Percentiles rank a stretch among this genome's conserved stretches.
phyloP scores from a whole-genome alignment of 768 basidiomycete species.

The Russula emetica region DNA sequence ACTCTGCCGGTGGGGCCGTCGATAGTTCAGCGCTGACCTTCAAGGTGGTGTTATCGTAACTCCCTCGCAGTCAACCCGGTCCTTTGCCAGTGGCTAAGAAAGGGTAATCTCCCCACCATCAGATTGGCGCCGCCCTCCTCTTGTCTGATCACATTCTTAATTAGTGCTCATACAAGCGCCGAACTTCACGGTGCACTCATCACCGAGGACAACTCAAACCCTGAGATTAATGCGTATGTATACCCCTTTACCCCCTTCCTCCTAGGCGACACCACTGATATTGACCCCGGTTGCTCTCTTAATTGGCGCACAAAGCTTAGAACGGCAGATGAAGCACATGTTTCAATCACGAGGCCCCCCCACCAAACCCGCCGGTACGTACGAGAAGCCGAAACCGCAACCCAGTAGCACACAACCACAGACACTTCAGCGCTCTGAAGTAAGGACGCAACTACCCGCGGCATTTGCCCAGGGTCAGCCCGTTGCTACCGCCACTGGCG shows the following conservation, averaged over 20 bases:
- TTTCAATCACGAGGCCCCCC: background rate
- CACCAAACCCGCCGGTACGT: background rate
- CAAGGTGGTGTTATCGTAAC: background rate
- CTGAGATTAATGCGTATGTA: background rate
- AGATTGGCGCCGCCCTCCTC: background rate
- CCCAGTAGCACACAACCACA: background rate
- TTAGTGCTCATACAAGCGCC: background rate
- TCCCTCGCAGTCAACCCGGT: background rate
- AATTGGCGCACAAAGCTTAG: background rate
- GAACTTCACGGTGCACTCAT: background rate
- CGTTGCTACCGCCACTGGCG: no score
- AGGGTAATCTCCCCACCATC: background rate
- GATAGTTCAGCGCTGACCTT: background rate
- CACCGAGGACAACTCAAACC: background rate
- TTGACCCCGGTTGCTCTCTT: background rate
- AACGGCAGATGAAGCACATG: background rate
- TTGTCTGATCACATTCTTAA: background rate
- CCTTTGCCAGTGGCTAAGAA: background rate
- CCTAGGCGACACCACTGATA: background rate
- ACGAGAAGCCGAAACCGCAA: background rate
- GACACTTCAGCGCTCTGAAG: background rate
- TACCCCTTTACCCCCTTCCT: no score
- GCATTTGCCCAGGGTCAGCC: background rate
- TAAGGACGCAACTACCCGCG: background rate
- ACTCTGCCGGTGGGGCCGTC: background rate